Conservation (phyloP, 192 early-diverging fungal genomes). For the Podila epicladia region DNA sequence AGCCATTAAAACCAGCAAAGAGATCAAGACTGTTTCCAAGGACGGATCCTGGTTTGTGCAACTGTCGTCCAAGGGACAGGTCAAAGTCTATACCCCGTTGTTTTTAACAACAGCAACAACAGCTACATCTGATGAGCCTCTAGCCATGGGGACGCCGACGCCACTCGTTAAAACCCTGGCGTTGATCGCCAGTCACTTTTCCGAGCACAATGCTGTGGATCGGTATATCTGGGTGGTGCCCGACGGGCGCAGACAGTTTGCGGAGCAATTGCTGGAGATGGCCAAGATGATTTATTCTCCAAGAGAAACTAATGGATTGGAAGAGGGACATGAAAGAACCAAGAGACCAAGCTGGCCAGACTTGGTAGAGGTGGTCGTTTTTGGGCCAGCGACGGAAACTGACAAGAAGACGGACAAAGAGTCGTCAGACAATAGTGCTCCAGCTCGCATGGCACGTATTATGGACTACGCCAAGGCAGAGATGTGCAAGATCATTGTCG, state of each 20-base stretch:
- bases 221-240: slow-evolving; percentile 40
- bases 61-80: slow-evolving; percentile 13
- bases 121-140: not conserved
- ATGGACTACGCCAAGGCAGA: slow-evolving; percentile 10
- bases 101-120: not conserved
- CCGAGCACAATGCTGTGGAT: not conserved
- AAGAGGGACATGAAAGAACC: not conserved
- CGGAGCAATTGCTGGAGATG: slow-evolving; percentile 21
- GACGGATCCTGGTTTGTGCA: slow-evolving; percentile 27
- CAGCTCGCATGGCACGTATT: slow-evolving; percentile 1
- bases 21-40: slow-evolving; percentile 4
- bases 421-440: not conserved
- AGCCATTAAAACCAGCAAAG: not conserved
- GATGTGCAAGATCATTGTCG: slow-evolving; percentile 30
- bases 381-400: slow-evolving; percentile 1
- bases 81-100: slow-evolving; percentile 16
- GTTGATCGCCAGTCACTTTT: slow-evolving; percentile 14
- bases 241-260: slow-evolving; percentile 26
- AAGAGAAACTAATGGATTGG: not conserved
- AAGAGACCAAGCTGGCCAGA: slow-evolving; percentile 10
- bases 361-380: slow-evolving; percentile 16
- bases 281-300: slow-evolving; percentile 8
- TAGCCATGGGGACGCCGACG: slow-evolving; percentile 3
- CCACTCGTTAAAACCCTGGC: slow-evolving; percentile 5
- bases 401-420: not conserved